Evolutionary conservation across 2,329 filamentous ascomycete species (phyloP).

Genomic region (Rhynchosporium graminicola): DNA sequence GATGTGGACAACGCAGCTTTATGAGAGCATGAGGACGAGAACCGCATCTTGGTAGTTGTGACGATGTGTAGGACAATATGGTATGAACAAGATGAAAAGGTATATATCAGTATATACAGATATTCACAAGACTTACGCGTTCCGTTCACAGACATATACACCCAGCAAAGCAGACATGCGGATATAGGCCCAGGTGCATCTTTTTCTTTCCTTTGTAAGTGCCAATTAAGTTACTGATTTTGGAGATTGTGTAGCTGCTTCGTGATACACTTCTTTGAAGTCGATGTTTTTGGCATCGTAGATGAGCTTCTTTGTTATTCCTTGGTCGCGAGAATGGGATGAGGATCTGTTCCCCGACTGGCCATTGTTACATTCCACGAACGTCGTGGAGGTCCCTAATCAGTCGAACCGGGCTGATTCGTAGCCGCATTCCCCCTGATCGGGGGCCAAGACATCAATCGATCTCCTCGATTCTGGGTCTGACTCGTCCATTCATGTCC

Average conservation of each 20-base stretch:
- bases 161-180: slow-evolving; percentile 1
- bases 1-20: neutral
- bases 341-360: neutral
- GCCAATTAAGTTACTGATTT: neutral
- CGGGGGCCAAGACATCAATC: slow-evolving; percentile 45
- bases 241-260: neutral
- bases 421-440: slow-evolving; percentile 2
- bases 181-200: neutral
- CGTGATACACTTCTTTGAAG: neutral
- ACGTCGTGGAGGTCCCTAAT: too few relatives aligned
- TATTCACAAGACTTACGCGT: neutral
- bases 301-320: neutral
- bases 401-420: neutral
- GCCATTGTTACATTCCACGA: too few relatives aligned
- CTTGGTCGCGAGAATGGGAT: neutral
- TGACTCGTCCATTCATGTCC: slow-evolving; percentile 22
- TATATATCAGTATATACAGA: neutral
- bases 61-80: neutral
- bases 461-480: slow-evolving; percentile 60
- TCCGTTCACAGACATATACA: slow-evolving; percentile 11
- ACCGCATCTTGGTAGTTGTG: neutral
- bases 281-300: too few relatives aligned
- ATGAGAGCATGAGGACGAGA: neutral
- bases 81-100: neutral
- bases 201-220: neutral